These are phyloP conservation scores for Pyrenula massariospora DNA, from an alignment of 495 filamentous ascomycete genomes.

Conservation along the genomic window DNA sequence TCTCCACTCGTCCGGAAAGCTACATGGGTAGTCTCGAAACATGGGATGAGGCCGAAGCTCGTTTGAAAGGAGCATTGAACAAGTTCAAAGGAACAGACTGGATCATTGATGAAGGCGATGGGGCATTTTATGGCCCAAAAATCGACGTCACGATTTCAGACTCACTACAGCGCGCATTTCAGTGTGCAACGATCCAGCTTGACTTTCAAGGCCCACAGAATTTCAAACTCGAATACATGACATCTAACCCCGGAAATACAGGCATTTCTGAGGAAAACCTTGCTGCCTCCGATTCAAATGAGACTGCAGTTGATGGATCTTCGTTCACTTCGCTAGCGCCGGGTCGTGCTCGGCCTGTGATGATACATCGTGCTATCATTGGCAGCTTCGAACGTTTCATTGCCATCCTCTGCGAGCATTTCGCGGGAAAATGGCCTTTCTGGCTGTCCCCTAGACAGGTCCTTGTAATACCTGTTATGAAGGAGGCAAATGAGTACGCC, in stretches of 20 bases:
- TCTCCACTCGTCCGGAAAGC: constrained; percentile 90
- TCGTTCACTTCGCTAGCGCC: constrained; percentile 25
- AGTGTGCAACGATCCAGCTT: constrained; percentile 95
- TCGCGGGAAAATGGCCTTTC: constrained; percentile 96
- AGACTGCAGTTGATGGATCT: constrained; percentile 9
- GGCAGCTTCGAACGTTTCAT: constrained; percentile 93
- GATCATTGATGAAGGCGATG: constrained; percentile 86
- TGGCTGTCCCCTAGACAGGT: constrained; percentile 93
- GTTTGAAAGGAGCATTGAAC: constrained; percentile 64
- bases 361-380: constrained; percentile 92
- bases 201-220: constrained; percentile 86
- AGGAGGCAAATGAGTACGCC: constrained; percentile 70
- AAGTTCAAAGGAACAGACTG: constrained; percentile 70
- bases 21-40: constrained; percentile 76
- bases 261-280: constrained; percentile 5
- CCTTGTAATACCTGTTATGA: constrained; percentile 84
- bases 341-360: constrained; percentile 84
- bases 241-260: constrained; percentile 7
- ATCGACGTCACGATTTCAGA: constrained; percentile 89
- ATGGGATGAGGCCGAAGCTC: constrained; percentile 77
- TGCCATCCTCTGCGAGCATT: constrained; percentile 88
- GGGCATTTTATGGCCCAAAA: constrained; percentile 94
- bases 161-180: constrained; percentile 62
- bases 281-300: constrained; percentile 20
- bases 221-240: constrained; percentile 77